Evolutionary conservation across 129 eudicot species (phyloP).

Genomic region (Cynara cardunculus): DNA sequence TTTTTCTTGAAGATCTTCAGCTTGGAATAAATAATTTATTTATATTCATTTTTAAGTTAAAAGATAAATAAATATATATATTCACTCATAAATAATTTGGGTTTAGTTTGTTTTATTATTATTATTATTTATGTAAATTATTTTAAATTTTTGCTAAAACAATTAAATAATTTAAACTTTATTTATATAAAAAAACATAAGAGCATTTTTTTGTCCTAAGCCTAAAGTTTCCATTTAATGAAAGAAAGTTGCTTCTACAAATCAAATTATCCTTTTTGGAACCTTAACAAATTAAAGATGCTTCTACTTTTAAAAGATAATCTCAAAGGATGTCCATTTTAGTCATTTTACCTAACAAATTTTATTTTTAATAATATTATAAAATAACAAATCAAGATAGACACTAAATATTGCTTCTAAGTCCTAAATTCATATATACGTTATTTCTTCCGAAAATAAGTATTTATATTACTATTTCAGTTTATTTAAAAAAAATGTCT

Average conservation of each 20-base stretch:
- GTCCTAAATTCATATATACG: not conserved
- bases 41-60: not conserved
- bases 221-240: not conserved
- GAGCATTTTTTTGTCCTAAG: not conserved
- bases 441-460: too few relatives aligned
- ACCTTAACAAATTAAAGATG: not conserved
- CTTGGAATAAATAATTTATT: not conserved
- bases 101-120: not conserved
- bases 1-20: too few relatives aligned
- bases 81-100: not conserved
- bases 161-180: too few relatives aligned
- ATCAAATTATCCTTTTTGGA: not conserved
- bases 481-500: too few relatives aligned
- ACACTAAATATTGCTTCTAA: not conserved
- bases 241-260: not conserved
- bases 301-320: not conserved
- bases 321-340: not conserved
- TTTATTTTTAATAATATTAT: not conserved
- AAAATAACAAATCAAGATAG: not conserved
- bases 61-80: not conserved
- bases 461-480: too few relatives aligned
- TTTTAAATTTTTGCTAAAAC: too few relatives aligned
- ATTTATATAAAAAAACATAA: too few relatives aligned
- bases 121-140: not conserved
- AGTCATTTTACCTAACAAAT: not conserved